Evolutionary conservation across 352 stramenopile genomes (phyloP).

Genomic region (Phytophthora sp.): DNA sequence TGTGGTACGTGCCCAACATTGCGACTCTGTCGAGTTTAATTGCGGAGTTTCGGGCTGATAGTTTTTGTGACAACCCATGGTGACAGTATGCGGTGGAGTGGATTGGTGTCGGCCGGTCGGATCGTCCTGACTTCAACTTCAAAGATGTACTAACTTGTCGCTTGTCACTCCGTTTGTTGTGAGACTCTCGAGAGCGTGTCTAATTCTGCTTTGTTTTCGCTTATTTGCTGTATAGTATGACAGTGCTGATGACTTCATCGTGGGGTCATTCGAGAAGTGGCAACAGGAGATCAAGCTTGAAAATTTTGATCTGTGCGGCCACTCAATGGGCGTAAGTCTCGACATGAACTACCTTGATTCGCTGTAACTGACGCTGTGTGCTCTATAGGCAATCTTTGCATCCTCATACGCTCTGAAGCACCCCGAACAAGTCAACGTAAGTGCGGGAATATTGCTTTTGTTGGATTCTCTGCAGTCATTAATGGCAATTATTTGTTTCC

Average conservation of each 20-base stretch:
- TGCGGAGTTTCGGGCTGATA: background rate
- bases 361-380: conserved; percentile 1
- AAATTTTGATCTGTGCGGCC: conserved; percentile 72
- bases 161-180: too few species aligned
- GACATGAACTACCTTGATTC: background rate
- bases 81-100: conserved; percentile 84
- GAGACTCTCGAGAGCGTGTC: conserved; percentile 5
- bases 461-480: background rate
- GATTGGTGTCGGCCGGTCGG: conserved; percentile 81
- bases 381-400: conserved; percentile 75
- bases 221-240: conserved; percentile 56
- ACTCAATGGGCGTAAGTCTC: conserved; percentile 78
- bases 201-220: too few species aligned
- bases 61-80: too few species aligned
- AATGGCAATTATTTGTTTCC: background rate
- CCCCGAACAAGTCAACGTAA: conserved; percentile 68
- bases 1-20: conserved; percentile 47
- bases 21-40: background rate
- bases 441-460: conserved; percentile 5
- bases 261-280: conserved; percentile 78
- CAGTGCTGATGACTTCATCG: conserved; percentile 75
- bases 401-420: conserved; percentile 74
- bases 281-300: conserved; percentile 75
- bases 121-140: conserved; percentile 76
- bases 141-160: too few species aligned